These are phyloP conservation scores for Physcomitrium patens DNA, from an alignment of 225 moss, liverwort and hornwort genomes.

Conservation along the genomic window DNA sequence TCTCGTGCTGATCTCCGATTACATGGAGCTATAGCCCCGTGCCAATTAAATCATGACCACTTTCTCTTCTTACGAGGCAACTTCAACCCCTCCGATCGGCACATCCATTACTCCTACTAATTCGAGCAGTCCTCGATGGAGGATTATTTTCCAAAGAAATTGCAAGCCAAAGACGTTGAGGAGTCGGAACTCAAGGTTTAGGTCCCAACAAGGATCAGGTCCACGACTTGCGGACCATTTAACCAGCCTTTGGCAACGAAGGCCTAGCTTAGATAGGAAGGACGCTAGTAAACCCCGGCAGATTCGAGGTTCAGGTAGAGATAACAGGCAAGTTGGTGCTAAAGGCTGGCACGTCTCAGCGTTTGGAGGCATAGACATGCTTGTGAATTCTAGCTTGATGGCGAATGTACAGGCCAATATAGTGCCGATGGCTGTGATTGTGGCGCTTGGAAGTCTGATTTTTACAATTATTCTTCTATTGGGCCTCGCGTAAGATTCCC, in stretches of 20 bases:
- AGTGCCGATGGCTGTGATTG: constrained; percentile 32
- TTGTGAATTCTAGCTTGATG: constrained; percentile 46
- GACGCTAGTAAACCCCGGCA: constrained; percentile 6
- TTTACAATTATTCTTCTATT: constrained; percentile 22
- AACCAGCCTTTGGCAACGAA: constrained; percentile 17
- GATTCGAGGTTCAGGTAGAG: constrained; percentile 27
- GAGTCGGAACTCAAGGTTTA: constrained; percentile 12
- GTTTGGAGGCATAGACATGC: constrained; percentile 21
- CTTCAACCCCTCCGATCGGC: constrained; percentile 31
- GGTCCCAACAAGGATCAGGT: constrained; percentile 22
- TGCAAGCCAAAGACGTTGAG: constrained; percentile 29
- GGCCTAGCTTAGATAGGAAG: constrained; percentile 1
- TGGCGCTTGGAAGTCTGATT: constrained; percentile 35
- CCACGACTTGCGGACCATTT: constrained; percentile 8
- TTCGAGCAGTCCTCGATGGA: constrained; percentile 33
- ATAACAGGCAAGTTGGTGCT: constrained; percentile 18
- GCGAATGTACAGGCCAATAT: constrained; percentile 44
- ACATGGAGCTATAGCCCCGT: constrained; percentile 11
- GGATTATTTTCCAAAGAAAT: constrained; percentile 24
- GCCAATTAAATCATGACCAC: constrained; percentile 29
- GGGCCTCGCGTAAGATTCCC: constrained; percentile 39
- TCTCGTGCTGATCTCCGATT: constrained; percentile 9
- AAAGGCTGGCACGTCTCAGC: constrained; percentile 24
- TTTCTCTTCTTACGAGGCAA: constrained; percentile 41
- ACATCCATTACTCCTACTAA: constrained; percentile 17